Evolutionary conservation across 139 green algal genomes (phyloP), one percentile per base, ranked within the genome.

Genomic region (Microglena sp.): DNA sequence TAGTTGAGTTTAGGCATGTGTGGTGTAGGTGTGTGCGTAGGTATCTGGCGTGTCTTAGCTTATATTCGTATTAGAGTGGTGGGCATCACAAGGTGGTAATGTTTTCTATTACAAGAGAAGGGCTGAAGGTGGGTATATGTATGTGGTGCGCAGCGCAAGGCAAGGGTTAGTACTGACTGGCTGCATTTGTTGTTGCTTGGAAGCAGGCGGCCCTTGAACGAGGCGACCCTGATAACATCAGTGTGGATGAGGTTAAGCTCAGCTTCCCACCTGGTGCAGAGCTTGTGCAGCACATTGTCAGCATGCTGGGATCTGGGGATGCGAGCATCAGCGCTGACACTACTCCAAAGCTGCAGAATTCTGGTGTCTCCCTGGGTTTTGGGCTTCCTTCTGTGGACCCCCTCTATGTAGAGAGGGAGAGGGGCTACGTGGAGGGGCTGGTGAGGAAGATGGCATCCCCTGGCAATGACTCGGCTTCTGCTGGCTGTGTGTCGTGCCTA

Each of bases 201-300:
- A 55, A 64, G 11, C 34, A 72, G 43, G 34, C 21, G 0, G 40
- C 22, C 1, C 24, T 72, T 30, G 66, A 66, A 21, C 29, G 30
- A 22, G 5, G 1, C 18, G 44, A 66, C 34, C 4, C n/a, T n/a
- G 31, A 36, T 40, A 24, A 66, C 43, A 54, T 72, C 56, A 72
- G 66, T 28, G 57, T 67, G 44, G 56, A 28, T 28, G 66, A 72
- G 57, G 35, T 72, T 11, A 32, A 33, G 8, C 2, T 62, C 32
- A 7, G 15, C 0, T 72, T 72, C 45, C 24, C 2, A 24, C 36
- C 4, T 0, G 57, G 66, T 24, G 46, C 29, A 0, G 55, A 32
- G 2, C 55, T 71, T 27, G 21, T 64, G 54, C 7, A 28, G 32
- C 33, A 55, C 50, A 34, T 70, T 15, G 1, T 1, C 1, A 5